Evolutionary conservation across 2,329 filamentous ascomycete genomes (phyloP), one percentile per base, ranked within the genome.

Genomic region (Talaromyces sp.): DNA sequence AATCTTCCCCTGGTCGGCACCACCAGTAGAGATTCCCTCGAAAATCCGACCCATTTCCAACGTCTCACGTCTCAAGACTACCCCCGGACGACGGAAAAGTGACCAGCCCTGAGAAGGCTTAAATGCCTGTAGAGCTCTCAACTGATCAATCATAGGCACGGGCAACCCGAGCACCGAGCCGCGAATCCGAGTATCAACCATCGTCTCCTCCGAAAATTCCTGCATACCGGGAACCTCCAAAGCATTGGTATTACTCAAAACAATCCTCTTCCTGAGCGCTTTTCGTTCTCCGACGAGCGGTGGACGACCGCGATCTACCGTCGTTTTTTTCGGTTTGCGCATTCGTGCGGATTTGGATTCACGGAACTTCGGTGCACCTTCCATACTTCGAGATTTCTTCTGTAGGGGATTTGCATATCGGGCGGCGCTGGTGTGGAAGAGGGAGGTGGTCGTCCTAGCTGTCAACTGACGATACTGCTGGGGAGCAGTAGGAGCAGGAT

Each of bases 241-340:
- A 57, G 95, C 95, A 78, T 96, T 98, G 76, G 91, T 90, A 79
- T 98, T 99, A 81, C 89, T 93, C 65, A 99, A 86, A 64, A 96
- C 87, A 71, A 99, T 91, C 69, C 91, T 87, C 81, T 96, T 96
- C 67, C 92, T 88, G 73, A 91, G 82, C 31, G 91, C 90, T 79
- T 92, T 96, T 68, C 93, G 87, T 82, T 97, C 93, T 67, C 93
- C 93, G 2, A 86, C 82, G 12, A 81, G 81, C 21, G 90, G 89
- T 16, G 86, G 82, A 76, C 83, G 85, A 61, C 79, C 76, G 14
- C 74, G 72, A n/a, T 79, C 77, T n/a, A 70, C 70, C 12, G 66
- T 68, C 39, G 69, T 67, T 66, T 78, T 80, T 70, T 78, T 80
- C 5, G 37, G 35, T 23, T 63, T 63, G 67, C 79, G 82, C 66